Percentiles rank a stretch among this genome's conserved stretches.
Evolutionary conservation across 768 basidiomycete genomes (phyloP).

Genomic region (Phanerochaete sordida): DNA sequence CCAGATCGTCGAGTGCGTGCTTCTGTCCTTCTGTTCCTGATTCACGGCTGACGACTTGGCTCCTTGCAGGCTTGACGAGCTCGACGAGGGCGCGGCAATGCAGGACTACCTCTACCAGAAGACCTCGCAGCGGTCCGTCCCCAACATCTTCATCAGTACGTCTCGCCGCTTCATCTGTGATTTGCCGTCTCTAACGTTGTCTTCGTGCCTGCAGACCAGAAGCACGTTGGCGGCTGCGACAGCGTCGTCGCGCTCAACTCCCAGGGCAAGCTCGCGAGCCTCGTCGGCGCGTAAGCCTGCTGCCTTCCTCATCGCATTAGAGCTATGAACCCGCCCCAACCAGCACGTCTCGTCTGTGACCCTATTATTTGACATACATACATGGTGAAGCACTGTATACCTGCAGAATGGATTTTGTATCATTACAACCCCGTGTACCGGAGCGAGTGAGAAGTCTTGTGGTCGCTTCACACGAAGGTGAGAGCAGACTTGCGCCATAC

Average conservation of each 20-base stretch:
- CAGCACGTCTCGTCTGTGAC: not conserved
- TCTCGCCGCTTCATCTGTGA: constrained; percentile 18
- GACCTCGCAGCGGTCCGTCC: constrained; percentile 70
- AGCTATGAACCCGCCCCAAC: not conserved
- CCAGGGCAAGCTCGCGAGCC: constrained; percentile 22
- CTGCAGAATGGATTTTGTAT: not conserved
- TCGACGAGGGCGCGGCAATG: constrained; percentile 56
- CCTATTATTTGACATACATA: not conserved
- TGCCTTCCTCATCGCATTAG: not conserved
- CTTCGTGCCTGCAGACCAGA: constrained; percentile 31
- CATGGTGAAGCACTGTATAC: not conserved
- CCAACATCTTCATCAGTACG: constrained; percentile 74
- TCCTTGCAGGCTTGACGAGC: constrained; percentile 50
- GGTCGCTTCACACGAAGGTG: not conserved
- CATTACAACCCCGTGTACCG: not conserved
- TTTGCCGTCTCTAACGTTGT: not conserved
- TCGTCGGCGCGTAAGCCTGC: constrained; percentile 10
- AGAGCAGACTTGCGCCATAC: too few relatives aligned
- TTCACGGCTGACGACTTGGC: not conserved
- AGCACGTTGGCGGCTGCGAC: constrained; percentile 49
- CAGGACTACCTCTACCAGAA: constrained; percentile 62
- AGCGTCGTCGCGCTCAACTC: constrained; percentile 20
- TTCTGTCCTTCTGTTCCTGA: not conserved
- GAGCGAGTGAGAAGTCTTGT: not conserved
- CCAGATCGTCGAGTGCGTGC: constrained; percentile 34